Base-by-base conservation (phyloP, 192 early-diverging fungal species). In the Umbelopsis vinacea region DNA sequence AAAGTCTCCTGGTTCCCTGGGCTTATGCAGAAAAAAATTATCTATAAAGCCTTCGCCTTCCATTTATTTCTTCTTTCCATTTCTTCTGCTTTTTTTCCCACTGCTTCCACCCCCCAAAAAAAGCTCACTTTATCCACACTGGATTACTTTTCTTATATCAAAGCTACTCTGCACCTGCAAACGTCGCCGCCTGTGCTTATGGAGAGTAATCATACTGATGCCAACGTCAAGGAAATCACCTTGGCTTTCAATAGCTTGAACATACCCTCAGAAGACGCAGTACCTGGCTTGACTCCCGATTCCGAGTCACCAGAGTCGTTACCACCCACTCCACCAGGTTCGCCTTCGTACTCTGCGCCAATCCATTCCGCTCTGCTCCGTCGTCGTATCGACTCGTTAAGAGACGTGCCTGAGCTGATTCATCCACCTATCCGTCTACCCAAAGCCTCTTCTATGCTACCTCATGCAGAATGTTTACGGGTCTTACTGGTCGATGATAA, bases 401-500 rank as follows among this genome's bases (percentile, higher is more conserved):
- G 29, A 63, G 57, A 63, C 3, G 26, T 63, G 10, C 57, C 57
- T 6, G 29, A 29, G 12, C 33, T 63, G 1, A 29, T 14, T 17
- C 2, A n/a, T 11, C 57, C 57, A 19, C 29, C 57, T 19, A 60
- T 35, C 15, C 57, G 26, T 19, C 57, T 35, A 14, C 57, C 57
- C 6, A 50, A 50, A 21, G 7, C 48, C 5, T n/a, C 15, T 3
- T 15, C 48, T 21, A 3, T n/a, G 5, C 2, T 50, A 50, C n/a
- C 48, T 17, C 0, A 50, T 1, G 5, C 5, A 50, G 9, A 26
- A 12, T 76, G 76, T 68, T 67, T 89, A 50, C 81, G 81, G 52
- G 81, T 89, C 6, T 77, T 91, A 48, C 82, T 89, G 66, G 85
- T 89, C 1, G 90, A 91, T 72, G 90, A 92, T 48, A 92, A 92